Percentiles rank a stretch among this genome's conserved stretches.
Evolutionary conservation across 2,329 filamentous ascomycete species (phyloP).

Genomic region (Aaosphaeria arxii): DNA sequence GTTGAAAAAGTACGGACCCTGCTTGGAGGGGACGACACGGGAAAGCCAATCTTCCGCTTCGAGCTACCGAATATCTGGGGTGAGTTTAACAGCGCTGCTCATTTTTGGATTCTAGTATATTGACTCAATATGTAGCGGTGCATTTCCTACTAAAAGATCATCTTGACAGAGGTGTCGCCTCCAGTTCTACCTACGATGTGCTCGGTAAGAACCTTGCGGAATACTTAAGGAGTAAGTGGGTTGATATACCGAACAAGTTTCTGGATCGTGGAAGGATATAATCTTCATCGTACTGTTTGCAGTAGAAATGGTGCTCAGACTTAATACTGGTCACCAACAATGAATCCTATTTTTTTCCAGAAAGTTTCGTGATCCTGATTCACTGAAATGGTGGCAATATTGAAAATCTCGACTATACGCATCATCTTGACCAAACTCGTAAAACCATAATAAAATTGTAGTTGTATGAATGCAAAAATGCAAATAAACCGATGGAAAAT

Average conservation of each 20-base stretch:
- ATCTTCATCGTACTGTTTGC: neutral
- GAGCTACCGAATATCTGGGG: slow-evolving; percentile 2
- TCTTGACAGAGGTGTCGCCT: slow-evolving; percentile 1
- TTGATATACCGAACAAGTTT: slow-evolving; percentile 1
- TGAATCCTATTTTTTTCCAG: too few relatives aligned
- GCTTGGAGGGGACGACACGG: slow-evolving; percentile 5
- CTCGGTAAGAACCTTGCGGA: slow-evolving; percentile 2
- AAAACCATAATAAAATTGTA: too few relatives aligned
- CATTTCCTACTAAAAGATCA: slow-evolving; percentile 2
- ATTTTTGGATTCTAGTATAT: neutral
- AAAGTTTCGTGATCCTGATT: too few relatives aligned
- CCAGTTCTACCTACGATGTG: neutral
- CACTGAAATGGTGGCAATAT: too few relatives aligned
- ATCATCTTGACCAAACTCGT: too few relatives aligned
- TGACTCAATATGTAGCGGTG: neutral
- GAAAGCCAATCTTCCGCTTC: neutral
- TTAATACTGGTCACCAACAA: too few relatives aligned
- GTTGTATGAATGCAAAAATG: too few relatives aligned
- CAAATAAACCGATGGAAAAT: too few relatives aligned
- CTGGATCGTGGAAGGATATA: neutral
- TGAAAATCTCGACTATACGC: too few relatives aligned
- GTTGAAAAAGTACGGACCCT: slow-evolving; percentile 5
- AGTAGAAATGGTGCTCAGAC: too few relatives aligned
- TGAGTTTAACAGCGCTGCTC: neutral
- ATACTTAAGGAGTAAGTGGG: slow-evolving; percentile 1